Evolutionary conservation across 208 protist species (phyloP).

Genomic region (Kentomonas sorsogonicus): DNA sequence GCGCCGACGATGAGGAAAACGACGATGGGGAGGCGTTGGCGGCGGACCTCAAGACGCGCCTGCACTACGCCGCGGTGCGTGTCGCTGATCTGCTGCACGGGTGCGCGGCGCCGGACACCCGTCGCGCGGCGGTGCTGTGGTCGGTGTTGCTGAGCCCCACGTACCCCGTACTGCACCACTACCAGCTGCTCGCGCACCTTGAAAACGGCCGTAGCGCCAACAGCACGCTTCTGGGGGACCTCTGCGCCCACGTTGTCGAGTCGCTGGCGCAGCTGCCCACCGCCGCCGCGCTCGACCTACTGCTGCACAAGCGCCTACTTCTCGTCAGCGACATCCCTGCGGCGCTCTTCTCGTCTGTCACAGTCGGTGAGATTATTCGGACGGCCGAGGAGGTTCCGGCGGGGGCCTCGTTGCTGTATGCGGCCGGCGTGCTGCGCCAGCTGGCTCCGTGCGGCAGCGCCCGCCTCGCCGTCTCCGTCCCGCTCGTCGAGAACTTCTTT

Average conservation of each 20-base stretch:
- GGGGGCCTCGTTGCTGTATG: conserved; percentile 40
- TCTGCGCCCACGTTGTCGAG: conserved; percentile 30
- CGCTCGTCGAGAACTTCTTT: no score
- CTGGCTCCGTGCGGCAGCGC: conserved; percentile 12
- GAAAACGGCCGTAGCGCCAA: conserved; percentile 35
- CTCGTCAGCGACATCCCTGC: neutral
- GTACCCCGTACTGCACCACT: conserved; percentile 73
- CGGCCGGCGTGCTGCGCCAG: conserved; percentile 48
- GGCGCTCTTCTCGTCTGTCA: neutral
- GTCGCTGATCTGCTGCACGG: conserved; percentile 11
- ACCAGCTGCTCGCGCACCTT: conserved; percentile 44
- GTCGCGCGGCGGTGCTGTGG: conserved; percentile 26
- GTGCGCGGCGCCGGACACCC: conserved; percentile 45
- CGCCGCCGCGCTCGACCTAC: conserved; percentile 12
- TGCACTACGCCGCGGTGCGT: neutral
- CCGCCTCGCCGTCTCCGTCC: no score
- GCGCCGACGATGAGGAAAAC: neutral
- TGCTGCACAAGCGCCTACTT: conserved; percentile 26
- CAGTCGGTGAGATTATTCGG: neutral
- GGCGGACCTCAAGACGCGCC: neutral
- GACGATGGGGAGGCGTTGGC: conserved; percentile 7
- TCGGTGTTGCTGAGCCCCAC: no score
- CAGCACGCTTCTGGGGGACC: conserved; percentile 26
- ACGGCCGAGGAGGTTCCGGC: conserved; percentile 7
- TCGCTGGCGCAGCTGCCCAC: conserved; percentile 23